phyloP scores from a whole-genome alignment of 2,329 filamentous ascomycete species.

The Stagonosporopsis chrysanthemi region DNA sequence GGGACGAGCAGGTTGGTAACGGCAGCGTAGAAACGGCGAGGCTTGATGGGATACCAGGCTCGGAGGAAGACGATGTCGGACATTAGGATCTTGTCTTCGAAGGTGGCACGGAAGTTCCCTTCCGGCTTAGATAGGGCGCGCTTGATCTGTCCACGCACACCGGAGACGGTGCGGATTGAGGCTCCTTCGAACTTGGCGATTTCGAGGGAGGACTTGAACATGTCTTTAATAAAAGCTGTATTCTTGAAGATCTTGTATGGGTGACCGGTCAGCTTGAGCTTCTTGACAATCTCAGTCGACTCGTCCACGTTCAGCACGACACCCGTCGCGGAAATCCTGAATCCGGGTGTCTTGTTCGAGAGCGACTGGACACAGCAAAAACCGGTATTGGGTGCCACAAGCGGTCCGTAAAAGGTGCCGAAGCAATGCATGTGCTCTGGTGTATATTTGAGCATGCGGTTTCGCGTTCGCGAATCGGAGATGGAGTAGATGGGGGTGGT shows the following conservation, averaged over 20 bases:
- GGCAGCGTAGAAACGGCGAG: conserved; percentile 95
- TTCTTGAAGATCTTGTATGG: conserved; percentile 99
- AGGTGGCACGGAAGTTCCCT: conserved; percentile 94
- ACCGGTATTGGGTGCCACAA: conserved; percentile 93
- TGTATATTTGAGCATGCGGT: conserved; percentile 98
- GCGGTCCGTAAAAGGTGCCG: conserved; percentile 91
- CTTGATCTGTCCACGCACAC: conserved; percentile 96
- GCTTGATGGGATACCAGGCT: conserved; percentile 96
- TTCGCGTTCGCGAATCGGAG: conserved; percentile 89
- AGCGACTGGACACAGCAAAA: conserved; percentile 95
- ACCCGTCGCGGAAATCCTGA: conserved; percentile 92
- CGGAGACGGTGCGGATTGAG: conserved; percentile 93
- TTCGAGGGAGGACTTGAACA: conserved; percentile 93
- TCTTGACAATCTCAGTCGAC: conserved; percentile 97
- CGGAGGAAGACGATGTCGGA: conserved; percentile 95
- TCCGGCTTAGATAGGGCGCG: conserved; percentile 91
- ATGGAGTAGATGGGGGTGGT: conserved; percentile 92
- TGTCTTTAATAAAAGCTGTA: conserved; percentile 97
- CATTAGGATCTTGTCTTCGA: conserved; percentile 98
- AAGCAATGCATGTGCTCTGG: conserved; percentile 99
- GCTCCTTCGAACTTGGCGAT: conserved; percentile 99
- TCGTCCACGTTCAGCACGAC: conserved; percentile 95
- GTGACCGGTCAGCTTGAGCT: conserved; percentile 91
- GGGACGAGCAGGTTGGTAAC: conserved; percentile 86
- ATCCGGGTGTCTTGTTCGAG: conserved; percentile 82